Evolutionary conservation across 208 protist genomes (phyloP).

Genomic region (Leishmania gerbilli): DNA sequence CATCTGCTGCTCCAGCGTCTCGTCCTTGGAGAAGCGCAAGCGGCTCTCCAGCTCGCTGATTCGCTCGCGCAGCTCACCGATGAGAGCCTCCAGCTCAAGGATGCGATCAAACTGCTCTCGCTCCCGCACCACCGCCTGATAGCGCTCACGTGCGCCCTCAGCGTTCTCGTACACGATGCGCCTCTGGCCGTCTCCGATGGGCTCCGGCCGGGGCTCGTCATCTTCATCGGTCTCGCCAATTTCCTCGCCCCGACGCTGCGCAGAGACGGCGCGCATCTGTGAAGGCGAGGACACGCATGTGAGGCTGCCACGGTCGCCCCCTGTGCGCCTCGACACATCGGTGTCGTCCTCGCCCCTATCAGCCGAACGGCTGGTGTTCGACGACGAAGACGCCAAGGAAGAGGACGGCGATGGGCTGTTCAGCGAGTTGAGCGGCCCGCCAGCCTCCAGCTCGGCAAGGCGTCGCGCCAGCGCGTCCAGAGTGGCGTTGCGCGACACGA

Average conservation of each 20-base stretch:
- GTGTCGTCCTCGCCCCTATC: conserved; percentile 4
- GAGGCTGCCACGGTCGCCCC: neutral
- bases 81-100: conserved; percentile 47
- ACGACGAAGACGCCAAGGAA: conserved; percentile 7
- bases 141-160: conserved; percentile 64
- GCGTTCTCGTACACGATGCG: conserved; percentile 50
- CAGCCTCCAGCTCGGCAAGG: conserved; percentile 58
- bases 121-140: conserved; percentile 51
- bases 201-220: conserved; percentile 2
- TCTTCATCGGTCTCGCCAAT: conserved; percentile 1
- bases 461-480: conserved; percentile 49
- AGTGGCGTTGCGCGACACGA: conserved; percentile 41
- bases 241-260: neutral
- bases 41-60: conserved; percentile 54
- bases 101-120: conserved; percentile 56
- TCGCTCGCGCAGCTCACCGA: conserved; percentile 55
- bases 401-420: conserved; percentile 11
- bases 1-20: conserved; percentile 56
- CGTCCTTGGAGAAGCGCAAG: conserved; percentile 66
- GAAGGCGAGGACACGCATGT: conserved; percentile 6
- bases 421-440: conserved; percentile 5
- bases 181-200: conserved; percentile 16
- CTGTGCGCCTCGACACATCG: neutral
- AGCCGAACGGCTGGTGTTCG: conserved; percentile 18
- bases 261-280: neutral